These are phyloP conservation scores for Diospyros kaki DNA, from an alignment of 148 eudicot species.

Conservation along the genomic window DNA sequence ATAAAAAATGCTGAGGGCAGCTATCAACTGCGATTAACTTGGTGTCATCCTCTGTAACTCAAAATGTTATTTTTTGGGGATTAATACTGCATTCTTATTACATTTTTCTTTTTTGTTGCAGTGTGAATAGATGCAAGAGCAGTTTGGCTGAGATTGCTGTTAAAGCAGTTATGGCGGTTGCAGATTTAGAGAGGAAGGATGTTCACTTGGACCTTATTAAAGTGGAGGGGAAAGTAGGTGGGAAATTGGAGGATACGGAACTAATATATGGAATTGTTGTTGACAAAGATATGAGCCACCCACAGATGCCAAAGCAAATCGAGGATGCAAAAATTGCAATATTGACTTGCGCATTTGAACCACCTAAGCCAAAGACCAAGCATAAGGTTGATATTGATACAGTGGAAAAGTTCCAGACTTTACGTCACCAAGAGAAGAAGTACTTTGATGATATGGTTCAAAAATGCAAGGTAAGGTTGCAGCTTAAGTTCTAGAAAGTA, in stretches of 20 bases:
- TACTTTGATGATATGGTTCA: slow-evolving; percentile 97
- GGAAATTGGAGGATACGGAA: slow-evolving; percentile 94
- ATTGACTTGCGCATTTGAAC: slow-evolving; percentile 96
- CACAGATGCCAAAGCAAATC: slow-evolving; percentile 95
- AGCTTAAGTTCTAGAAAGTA: background rate
- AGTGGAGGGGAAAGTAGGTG: slow-evolving; percentile 97
- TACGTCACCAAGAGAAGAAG: slow-evolving; percentile 83
- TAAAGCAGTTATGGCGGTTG: slow-evolving; percentile 94
- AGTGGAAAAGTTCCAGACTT: slow-evolving; percentile 88
- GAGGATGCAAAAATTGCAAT: slow-evolving; percentile 89
- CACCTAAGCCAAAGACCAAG: slow-evolving; percentile 99
- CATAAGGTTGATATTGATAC: slow-evolving; percentile 99
- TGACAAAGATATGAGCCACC: slow-evolving; percentile 99
- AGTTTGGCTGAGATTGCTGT: slow-evolving; percentile 97
- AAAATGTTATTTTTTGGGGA: background rate
- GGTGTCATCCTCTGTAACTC: too few relatives aligned
- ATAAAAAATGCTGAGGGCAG: background rate
- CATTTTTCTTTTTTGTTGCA: slow-evolving; percentile 27
- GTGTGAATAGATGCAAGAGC: slow-evolving; percentile 94
- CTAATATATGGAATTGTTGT: slow-evolving; percentile 92
- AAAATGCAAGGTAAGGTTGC: slow-evolving; percentile 70
- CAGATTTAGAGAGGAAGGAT: slow-evolving; percentile 94
- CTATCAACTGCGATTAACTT: background rate
- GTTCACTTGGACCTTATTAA: slow-evolving; percentile 90
- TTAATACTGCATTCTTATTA: slow-evolving; percentile 6